Evolutionary conservation across 1,139 yeast genomes (phyloP).

Genomic region (Lizanozyma gosingica): DNA sequence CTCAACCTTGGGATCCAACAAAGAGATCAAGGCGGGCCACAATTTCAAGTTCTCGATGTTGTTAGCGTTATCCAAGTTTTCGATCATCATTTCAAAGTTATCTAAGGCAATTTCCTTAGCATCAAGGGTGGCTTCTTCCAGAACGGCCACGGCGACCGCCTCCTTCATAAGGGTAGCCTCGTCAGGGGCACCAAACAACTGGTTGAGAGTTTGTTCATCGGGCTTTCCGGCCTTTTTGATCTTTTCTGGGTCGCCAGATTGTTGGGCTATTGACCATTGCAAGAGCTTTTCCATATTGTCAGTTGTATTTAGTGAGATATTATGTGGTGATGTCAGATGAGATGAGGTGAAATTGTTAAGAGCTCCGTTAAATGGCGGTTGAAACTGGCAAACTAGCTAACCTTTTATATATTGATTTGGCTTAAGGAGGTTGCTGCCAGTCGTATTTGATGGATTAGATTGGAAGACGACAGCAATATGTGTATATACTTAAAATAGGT

Average conservation of each 20-base stretch:
- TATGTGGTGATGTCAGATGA: background rate
- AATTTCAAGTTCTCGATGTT: conserved; percentile 74
- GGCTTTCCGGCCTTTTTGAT: conserved; percentile 54
- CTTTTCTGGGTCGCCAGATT: conserved; percentile 60
- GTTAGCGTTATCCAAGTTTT: conserved; percentile 90
- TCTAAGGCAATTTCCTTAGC: conserved; percentile 73
- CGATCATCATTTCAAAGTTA: conserved; percentile 89
- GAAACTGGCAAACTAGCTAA: no score
- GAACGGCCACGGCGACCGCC: conserved; percentile 53
- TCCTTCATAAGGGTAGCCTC: conserved; percentile 82
- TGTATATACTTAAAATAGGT: no score
- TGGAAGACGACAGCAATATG: no score
- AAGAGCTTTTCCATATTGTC: conserved; percentile 77
- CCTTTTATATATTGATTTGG: no score
- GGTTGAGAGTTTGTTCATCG: conserved; percentile 69
- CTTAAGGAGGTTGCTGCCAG: no score
- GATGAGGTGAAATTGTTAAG: no score
- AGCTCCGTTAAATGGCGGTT: no score
- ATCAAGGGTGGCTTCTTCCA: conserved; percentile 54
- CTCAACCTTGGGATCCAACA: conserved; percentile 35
- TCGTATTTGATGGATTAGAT: no score
- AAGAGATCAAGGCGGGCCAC: conserved; percentile 62
- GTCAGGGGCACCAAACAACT: conserved; percentile 75
- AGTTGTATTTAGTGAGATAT: no score
- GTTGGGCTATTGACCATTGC: conserved; percentile 85